phyloP scores from a whole-genome alignment of 2,329 filamentous ascomycete species.

The Colletotrichum shisoi region DNA sequence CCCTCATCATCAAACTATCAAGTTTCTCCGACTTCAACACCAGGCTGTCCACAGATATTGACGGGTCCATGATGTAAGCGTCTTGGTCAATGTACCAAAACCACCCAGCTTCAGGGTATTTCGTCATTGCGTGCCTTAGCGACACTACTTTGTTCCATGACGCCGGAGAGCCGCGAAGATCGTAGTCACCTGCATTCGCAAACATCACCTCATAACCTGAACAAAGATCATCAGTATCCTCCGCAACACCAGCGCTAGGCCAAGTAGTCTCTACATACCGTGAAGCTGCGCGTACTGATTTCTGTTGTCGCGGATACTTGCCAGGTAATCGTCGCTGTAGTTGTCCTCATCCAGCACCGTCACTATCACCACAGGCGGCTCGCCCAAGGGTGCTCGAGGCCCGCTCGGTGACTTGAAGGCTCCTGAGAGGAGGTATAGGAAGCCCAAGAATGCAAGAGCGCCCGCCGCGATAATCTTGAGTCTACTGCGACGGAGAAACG shows the following conservation, averaged over 20 bases:
- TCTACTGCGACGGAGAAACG: conserved; percentile 68
- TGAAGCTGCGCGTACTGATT: conserved; percentile 84
- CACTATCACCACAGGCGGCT: conserved; percentile 76
- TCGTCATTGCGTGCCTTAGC: conserved; percentile 85
- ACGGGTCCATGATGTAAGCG: conserved; percentile 86
- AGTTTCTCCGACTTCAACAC: conserved; percentile 73
- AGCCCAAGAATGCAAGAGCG: conserved; percentile 61
- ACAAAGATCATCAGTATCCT: conserved; percentile 34
- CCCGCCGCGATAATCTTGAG: conserved; percentile 66
- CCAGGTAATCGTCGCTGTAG: conserved; percentile 71
- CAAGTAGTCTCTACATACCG: conserved; percentile 64
- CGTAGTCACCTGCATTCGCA: conserved; percentile 77
- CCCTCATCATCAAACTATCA: conserved; percentile 81
- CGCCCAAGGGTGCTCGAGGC: conserved; percentile 57
- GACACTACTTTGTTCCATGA: conserved; percentile 85
- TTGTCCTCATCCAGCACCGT: conserved; percentile 78
- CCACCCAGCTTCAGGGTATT: conserved; percentile 77
- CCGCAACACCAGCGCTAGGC: background rate
- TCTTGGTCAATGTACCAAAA: conserved; percentile 89
- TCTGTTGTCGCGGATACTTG: conserved; percentile 81
- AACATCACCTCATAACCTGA: conserved; percentile 88
- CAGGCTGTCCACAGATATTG: conserved; percentile 72
- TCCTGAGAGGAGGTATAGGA: conserved; percentile 67
- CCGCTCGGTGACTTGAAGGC: conserved; percentile 23
- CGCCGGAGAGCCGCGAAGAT: conserved; percentile 65